Evolutionary conservation across 2,329 filamentous ascomycete genomes (phyloP), one percentile per base, ranked within the genome.

Genomic region (Ophiostoma ulmi): DNA sequence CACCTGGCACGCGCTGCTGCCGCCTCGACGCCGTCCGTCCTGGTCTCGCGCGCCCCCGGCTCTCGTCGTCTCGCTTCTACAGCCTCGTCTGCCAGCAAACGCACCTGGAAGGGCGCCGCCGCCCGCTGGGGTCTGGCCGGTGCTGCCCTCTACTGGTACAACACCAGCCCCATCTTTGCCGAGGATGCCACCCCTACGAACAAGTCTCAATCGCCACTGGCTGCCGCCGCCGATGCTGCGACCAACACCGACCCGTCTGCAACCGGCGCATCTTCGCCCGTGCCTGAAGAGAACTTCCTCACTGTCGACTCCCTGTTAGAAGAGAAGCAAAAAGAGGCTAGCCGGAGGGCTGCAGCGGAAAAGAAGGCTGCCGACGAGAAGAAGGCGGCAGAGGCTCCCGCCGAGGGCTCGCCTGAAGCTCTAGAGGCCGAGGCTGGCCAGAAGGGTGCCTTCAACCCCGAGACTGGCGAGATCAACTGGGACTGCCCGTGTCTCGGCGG

Each of bases 381-480:
- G 36, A 41, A 67, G 38, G 20, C 38, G 17, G 20, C 17, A 20
- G 35, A 38, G 22, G 38, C 64, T 6, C 36, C 65, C 26, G 69
- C 69, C 38, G 74, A 66, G 70, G 75, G 70, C 74, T 83, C 85
- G 1, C 82, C 84, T 7, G 82, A 82, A 71, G 84, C 80, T 0
- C 82, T 95, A 17, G 91, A 97, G 79, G 88, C 92, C 72, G 93
- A 97, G 80, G 93, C 93, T 6, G 87, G 83, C 73, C 89, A 94
- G 78, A 89, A 98, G 80, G 95, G 93, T 70, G 95, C 95, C 0
- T 99, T 98, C 83, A 97, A 99, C 81, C 93, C 94, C 2, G 95
- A 98, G 83, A 99, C 95, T 11, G 95, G 95, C 75, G 95, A 99
- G 86, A 99, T 99, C 82, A 99, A 99, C 85, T 99, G 95, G 95